These are phyloP conservation scores for Microthlaspi erraticum DNA, from an alignment of 345 rosid species.

Conservation along the genomic window DNA sequence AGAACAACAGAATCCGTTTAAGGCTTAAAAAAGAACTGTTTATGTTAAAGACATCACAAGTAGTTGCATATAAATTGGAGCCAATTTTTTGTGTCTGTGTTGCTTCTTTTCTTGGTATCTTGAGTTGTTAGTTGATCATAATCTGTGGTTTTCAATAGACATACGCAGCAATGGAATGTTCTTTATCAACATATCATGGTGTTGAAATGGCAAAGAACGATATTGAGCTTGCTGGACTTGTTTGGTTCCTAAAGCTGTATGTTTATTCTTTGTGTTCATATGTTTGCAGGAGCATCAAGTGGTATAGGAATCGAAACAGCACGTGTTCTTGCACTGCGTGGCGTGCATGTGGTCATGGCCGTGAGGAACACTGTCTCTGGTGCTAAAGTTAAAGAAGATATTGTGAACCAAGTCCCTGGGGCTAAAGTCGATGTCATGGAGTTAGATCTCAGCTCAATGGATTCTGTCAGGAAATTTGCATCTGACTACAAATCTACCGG, in stretches of 20 bases:
- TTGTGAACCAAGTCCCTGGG: constrained; percentile 52
- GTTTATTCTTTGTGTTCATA: background rate
- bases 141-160: background rate
- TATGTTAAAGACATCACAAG: background rate
- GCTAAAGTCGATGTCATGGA: constrained; percentile 74
- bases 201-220: background rate
- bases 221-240: background rate
- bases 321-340: constrained; percentile 69
- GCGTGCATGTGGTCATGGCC: constrained; percentile 67
- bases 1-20: background rate
- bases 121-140: background rate
- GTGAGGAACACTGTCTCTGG: constrained; percentile 65
- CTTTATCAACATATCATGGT: background rate
- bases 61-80: background rate
- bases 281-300: constrained; percentile 65
- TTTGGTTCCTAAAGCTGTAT: background rate
- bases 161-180: background rate
- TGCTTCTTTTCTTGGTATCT: background rate
- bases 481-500: constrained; percentile 56
- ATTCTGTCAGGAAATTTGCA: constrained; percentile 63
- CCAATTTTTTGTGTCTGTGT: background rate
- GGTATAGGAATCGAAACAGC: constrained; percentile 69
- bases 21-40: background rate
- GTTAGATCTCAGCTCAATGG: constrained; percentile 68
- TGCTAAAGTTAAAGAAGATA: constrained; percentile 54